Conservation (phyloP, 306 rosid species). For the Hippophae tibetana region DNA sequence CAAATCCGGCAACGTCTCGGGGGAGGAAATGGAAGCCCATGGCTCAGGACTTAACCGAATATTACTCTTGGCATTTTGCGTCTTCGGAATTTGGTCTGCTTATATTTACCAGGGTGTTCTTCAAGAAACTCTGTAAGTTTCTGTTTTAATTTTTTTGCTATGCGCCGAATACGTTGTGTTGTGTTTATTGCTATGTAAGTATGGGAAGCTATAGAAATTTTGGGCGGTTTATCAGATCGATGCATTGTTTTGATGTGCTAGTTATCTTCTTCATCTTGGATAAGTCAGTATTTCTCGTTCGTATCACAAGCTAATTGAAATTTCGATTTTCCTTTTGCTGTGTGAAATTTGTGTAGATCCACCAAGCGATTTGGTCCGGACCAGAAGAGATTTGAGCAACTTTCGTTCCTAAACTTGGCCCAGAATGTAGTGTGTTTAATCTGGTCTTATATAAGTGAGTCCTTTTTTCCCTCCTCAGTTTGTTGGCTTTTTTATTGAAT, state of each 20-base stretch:
- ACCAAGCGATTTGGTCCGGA: conserved; percentile 85
- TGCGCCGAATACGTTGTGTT: neutral
- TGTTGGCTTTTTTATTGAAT: too few relatives aligned
- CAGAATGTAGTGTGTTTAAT: conserved; percentile 86
- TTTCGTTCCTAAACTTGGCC: conserved; percentile 80
- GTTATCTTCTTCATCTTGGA: too few relatives aligned
- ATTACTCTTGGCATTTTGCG: conserved; percentile 64
- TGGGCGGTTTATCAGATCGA: too few relatives aligned
- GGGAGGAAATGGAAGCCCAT: conserved; percentile 63
- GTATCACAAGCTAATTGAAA: neutral
- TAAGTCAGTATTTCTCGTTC: neutral
- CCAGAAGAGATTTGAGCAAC: conserved; percentile 70
- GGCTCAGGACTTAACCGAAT: conserved; percentile 71
- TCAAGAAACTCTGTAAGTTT: conserved; percentile 80
- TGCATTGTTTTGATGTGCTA: too few relatives aligned
- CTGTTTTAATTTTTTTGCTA: neutral
- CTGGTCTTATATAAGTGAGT: conserved; percentile 90
- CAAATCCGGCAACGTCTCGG: conserved; percentile 19
- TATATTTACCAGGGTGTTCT: conserved; percentile 94
- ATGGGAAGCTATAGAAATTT: neutral
- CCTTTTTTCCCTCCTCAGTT: neutral
- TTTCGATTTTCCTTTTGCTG: neutral
- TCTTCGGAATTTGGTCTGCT: conserved; percentile 89
- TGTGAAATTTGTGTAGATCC: conserved; percentile 43
- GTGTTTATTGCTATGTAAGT: neutral